Percentiles rank a stretch among this genome's conserved stretches.
phyloP scores from a whole-genome alignment of 371 early-diverging fungal species.

The Mortierella sp. region DNA sequence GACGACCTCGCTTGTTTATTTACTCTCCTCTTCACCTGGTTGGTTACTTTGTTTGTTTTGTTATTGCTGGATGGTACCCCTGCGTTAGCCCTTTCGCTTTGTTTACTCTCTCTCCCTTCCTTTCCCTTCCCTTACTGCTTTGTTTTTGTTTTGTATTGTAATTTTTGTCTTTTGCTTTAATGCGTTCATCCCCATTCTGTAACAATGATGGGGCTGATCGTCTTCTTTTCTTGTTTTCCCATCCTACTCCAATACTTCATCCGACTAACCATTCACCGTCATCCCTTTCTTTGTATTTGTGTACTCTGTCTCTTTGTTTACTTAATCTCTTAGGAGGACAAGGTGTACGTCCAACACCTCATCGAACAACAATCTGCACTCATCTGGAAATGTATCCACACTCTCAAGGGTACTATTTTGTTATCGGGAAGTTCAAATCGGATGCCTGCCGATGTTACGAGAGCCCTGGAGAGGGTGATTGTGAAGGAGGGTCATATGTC shows the following conservation, averaged over 20 bases:
- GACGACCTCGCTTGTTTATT: neutral
- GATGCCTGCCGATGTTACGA: slow-evolving; percentile 88
- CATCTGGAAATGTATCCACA: slow-evolving; percentile 78
- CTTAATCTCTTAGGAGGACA: slow-evolving; percentile 61
- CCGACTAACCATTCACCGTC: too few species aligned
- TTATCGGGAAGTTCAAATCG: slow-evolving; percentile 85
- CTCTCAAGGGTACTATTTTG: slow-evolving; percentile 72
- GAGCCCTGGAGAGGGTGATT: slow-evolving; percentile 79
- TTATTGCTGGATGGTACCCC: neutral
- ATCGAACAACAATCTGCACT: slow-evolving; percentile 68
- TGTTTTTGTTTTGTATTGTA: neutral
- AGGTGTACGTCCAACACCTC: slow-evolving; percentile 80
- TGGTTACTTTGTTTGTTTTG: neutral
- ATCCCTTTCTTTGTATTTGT: neutral
- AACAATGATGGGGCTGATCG: neutral
- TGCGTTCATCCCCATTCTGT: neutral
- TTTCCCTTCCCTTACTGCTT: neutral
- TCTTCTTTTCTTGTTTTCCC: neutral
- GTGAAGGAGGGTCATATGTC: slow-evolving; percentile 67
- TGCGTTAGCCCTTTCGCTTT: neutral
- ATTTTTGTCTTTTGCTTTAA: neutral
- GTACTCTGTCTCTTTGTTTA: neutral
- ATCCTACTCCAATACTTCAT: neutral
- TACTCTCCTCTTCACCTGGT: neutral
- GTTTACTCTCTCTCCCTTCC: neutral